Percentiles rank a stretch among this genome's conserved stretches.
Conservation (phyloP, 2,329 filamentous ascomycete genomes). For the Penicillium fuscoglaucum region DNA sequence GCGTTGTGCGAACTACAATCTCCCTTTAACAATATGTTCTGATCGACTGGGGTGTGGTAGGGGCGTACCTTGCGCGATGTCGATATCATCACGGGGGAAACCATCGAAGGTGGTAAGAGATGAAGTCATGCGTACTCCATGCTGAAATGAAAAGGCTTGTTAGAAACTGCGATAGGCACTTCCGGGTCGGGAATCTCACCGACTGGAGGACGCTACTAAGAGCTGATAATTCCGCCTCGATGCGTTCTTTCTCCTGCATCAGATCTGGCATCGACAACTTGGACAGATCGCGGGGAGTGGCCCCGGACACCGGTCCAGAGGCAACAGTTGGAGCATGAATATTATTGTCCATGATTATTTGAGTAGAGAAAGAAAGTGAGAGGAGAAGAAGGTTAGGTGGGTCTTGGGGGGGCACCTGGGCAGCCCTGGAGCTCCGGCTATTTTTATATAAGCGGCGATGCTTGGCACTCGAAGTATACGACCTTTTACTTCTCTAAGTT, state of each 20-base stretch:
- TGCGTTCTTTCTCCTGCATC: slow-evolving; percentile 76
- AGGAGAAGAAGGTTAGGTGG: slow-evolving; percentile 23
- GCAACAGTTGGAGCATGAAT: slow-evolving; percentile 70
- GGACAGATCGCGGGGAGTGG: slow-evolving; percentile 59
- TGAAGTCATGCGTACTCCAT: slow-evolving; percentile 91
- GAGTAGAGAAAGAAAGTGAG: slow-evolving; percentile 31
- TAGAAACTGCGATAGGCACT: slow-evolving; percentile 8
- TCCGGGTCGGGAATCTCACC: slow-evolving; percentile 52
- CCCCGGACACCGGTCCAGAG: slow-evolving; percentile 71
- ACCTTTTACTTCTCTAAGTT: neutral
- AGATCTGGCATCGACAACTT: slow-evolving; percentile 75
- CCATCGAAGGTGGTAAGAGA: slow-evolving; percentile 83
- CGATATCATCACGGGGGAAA: slow-evolving; percentile 88
- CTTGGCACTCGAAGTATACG: slow-evolving; percentile 13
- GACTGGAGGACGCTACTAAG: slow-evolving; percentile 85
- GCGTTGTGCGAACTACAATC: slow-evolving; percentile 78
- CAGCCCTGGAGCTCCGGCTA: neutral
- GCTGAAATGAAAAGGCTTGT: slow-evolving; percentile 56
- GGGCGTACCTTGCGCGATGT: slow-evolving; percentile 82
- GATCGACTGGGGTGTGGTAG: neutral
- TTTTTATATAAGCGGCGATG: slow-evolving; percentile 23
- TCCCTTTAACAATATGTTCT: slow-evolving; percentile 16
- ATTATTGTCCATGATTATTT: slow-evolving; percentile 59
- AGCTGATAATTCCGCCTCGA: slow-evolving; percentile 84
- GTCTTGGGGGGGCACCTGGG: slow-evolving; percentile 1